phyloP scores from a whole-genome alignment of 2,329 filamentous ascomycete species.

The Botryosphaeria dothidea region DNA sequence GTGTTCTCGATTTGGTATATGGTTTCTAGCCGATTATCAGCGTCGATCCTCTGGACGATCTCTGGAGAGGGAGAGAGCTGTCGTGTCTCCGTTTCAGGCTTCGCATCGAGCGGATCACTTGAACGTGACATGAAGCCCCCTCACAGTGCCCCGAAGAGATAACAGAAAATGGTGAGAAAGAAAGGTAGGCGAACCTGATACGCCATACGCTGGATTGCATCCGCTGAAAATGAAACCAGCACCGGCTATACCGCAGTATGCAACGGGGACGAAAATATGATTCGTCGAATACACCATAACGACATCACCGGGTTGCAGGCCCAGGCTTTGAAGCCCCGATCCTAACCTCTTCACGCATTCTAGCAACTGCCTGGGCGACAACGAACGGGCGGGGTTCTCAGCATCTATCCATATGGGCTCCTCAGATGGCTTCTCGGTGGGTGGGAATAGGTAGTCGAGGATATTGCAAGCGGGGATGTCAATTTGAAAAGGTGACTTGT shows the following conservation, averaged over 20 bases:
- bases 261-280: constrained; percentile 57
- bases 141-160: neutral
- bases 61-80: too few relatives aligned
- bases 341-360: constrained; percentile 56
- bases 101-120: too few relatives aligned
- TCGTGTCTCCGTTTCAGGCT: neutral
- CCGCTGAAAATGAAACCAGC: constrained; percentile 57
- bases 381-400: constrained; percentile 43
- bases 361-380: constrained; percentile 52
- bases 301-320: constrained; percentile 51
- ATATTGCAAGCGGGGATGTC: constrained; percentile 50
- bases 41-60: neutral
- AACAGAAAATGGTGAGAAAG: neutral
- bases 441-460: constrained; percentile 40
- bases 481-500: constrained; percentile 49
- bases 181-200: constrained; percentile 37
- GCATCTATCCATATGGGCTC: constrained; percentile 58
- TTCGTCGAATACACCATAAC: constrained; percentile 58
- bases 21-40: constrained; percentile 42
- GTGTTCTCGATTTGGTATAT: constrained; percentile 55
- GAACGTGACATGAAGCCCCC: too few relatives aligned
- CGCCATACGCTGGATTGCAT: constrained; percentile 56
- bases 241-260: constrained; percentile 56
- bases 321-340: constrained; percentile 49
- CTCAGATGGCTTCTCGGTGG: constrained; percentile 37